Base-by-base conservation (phyloP, 805 yeast species). In the Yueomyces sinensis region DNA sequence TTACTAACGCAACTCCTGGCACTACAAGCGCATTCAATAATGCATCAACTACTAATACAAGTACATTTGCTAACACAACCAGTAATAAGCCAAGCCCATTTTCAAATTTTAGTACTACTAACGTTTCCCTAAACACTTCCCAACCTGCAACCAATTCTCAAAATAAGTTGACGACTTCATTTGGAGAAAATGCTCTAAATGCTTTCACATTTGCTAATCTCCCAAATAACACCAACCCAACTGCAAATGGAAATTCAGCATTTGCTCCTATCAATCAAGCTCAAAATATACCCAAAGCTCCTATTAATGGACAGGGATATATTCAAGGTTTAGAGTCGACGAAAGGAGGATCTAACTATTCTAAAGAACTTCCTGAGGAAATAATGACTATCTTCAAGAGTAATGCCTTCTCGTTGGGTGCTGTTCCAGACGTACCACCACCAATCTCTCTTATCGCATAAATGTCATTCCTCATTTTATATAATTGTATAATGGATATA, bases 351-450 rank as follows among this genome's bases (percentile, higher is more conserved):
- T 4, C n/a, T 13, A 29, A 23, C 9, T 15, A 54, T 5, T 61
- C 55, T 4, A 61, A 56, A 0, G 70, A 67, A 3, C 43, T 75
- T 3, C 57, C 68, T 32, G 68, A 65, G 4, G 57, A 47, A 3
- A 62, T 74, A 0, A 32, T 61, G 9, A 60, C 56, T 5, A 66
- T 67, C 17, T 83, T 81, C 50, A 49, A 63, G 40, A 61, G 70
- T 1, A 43, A 47, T 0, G 35, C 39, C 4, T 81, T 81, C 42
- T 48, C 54, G n/a, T 45, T 80, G 23, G 89, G 87, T 0, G 54
- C 57, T 18, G 72, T 81, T 2, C 93, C 93, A 0, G 89, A 79
- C 38, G 45, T 72, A 5, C 74, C 84, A 3, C 91, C 93, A 5
- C 86, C 91, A 2, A 29, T 64, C 9, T 65, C 62, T 35, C 49